A percentile compares a stretch with the other conserved stretches of the same genome.
Evolutionary conservation across 306 rosid species (phyloP).

Genomic region (Betula pendula): DNA sequence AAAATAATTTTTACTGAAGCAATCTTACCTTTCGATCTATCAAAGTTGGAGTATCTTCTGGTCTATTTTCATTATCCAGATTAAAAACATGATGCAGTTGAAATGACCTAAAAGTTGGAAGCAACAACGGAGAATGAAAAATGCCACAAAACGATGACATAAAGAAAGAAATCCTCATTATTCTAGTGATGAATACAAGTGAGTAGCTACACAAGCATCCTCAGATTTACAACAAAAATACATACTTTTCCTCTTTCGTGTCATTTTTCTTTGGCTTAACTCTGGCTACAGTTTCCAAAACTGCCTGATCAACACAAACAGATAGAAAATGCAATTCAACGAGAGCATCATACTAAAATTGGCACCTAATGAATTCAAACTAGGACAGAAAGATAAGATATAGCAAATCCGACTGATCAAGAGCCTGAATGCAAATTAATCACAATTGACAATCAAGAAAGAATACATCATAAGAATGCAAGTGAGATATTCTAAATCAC

Average conservation of each 20-base stretch:
- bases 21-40: conserved; percentile 91
- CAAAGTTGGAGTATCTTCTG: conserved; percentile 89
- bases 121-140: conserved; percentile 18
- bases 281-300: conserved; percentile 97
- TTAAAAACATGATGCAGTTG: conserved; percentile 80
- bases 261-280: conserved; percentile 94
- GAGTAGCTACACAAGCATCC: conserved; percentile 21
- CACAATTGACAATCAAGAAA: background rate
- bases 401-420: background rate
- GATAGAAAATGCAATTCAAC: conserved; percentile 22
- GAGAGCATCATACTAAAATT: background rate
- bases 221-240: conserved; percentile 28
- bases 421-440: conserved; percentile 16
- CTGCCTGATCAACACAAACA: conserved; percentile 71
- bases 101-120: conserved; percentile 59
- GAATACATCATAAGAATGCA: background rate
- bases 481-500: background rate
- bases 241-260: conserved; percentile 91
- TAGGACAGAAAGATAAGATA: background rate
- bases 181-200: conserved; percentile 15
- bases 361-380: background rate
- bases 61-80: conserved; percentile 76
- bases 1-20: conserved; percentile 11
- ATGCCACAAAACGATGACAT: background rate
- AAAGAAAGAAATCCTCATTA: conserved; percentile 14